Conservation (phyloP, 1,284 basidiomycete genomes). For the Trichosporon coremiiforme region DNA sequence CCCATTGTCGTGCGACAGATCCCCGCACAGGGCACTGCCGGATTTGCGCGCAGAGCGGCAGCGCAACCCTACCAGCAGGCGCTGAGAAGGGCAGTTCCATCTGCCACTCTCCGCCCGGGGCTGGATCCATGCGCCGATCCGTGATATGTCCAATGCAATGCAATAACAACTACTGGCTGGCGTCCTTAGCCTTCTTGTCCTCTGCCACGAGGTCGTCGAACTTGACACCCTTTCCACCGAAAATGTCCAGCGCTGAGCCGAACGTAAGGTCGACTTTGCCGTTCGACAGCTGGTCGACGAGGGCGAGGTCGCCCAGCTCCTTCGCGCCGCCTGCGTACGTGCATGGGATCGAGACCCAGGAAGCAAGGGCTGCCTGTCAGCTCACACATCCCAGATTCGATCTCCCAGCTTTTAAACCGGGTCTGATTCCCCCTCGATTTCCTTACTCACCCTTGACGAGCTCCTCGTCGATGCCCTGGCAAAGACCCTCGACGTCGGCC, state of each 20-base stretch:
- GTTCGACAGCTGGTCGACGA: constrained; percentile 76
- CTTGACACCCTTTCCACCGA: constrained; percentile 72
- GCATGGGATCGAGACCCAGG: constrained; percentile 88
- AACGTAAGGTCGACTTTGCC: constrained; percentile 95
- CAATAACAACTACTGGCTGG: constrained; percentile 8
- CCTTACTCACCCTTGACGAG: constrained; percentile 72
- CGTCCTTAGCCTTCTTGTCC: constrained; percentile 39
- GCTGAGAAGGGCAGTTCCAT: not conserved
- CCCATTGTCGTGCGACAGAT: not conserved
- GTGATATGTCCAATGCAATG: constrained; percentile 1
- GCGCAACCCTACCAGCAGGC: not conserved
- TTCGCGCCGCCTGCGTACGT: constrained; percentile 98
- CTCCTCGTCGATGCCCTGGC: constrained; percentile 91
- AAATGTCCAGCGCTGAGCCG: constrained; percentile 84
- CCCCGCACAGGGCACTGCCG: not conserved
- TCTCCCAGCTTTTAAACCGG: no score
- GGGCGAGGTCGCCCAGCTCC: constrained; percentile 78
- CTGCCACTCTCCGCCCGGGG: not conserved
- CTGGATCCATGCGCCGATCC: not conserved
- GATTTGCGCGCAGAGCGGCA: not conserved
- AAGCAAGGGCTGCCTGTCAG: constrained; percentile 69
- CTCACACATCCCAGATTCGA: not conserved
- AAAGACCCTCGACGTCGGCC: constrained; percentile 96
- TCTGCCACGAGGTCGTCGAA: constrained; percentile 68
- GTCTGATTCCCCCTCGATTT: no score